Percentiles rank a stretch among this genome's conserved stretches.
phyloP scores from a whole-genome alignment of 495 filamentous ascomycete genomes.

The Neurospora sp. region DNA sequence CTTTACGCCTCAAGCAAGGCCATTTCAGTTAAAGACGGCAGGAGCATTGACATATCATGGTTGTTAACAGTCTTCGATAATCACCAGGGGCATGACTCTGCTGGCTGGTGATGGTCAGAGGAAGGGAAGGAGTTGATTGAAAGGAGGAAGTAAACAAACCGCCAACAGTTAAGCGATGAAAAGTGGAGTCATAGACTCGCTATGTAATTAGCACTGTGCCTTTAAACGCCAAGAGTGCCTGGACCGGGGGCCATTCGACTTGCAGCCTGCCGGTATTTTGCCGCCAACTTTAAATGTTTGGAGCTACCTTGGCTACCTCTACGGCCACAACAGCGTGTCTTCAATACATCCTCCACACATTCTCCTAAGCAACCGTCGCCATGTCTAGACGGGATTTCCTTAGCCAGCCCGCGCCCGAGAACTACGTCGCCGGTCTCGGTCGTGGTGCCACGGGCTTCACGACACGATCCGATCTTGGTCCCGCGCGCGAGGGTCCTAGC shows the following conservation, averaged over 20 bases:
- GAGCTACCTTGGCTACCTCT: neutral
- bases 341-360: neutral
- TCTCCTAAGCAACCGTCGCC: neutral
- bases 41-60: too few species aligned
- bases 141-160: neutral
- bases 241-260: neutral
- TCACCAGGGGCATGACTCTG: too few species aligned
- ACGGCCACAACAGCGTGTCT: neutral
- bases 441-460: slow-evolving; percentile 98
- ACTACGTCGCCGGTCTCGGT: slow-evolving; percentile 96
- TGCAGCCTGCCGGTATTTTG: slow-evolving; percentile 1
- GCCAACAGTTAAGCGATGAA: neutral
- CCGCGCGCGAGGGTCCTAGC: slow-evolving; percentile 90
- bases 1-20: neutral
- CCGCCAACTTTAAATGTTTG: neutral
- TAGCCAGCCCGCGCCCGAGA: slow-evolving; percentile 83
- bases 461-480: slow-evolving; percentile 91
- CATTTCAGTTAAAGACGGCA: neutral
- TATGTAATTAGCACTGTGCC: neutral
- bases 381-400: slow-evolving; percentile 89
- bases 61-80: too few species aligned
- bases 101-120: neutral
- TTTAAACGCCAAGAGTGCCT: neutral
- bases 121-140: neutral
- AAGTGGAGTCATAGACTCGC: neutral